phyloP scores from a whole-genome alignment of 495 filamentous ascomycete species.

The Bathelium albidoporum region DNA sequence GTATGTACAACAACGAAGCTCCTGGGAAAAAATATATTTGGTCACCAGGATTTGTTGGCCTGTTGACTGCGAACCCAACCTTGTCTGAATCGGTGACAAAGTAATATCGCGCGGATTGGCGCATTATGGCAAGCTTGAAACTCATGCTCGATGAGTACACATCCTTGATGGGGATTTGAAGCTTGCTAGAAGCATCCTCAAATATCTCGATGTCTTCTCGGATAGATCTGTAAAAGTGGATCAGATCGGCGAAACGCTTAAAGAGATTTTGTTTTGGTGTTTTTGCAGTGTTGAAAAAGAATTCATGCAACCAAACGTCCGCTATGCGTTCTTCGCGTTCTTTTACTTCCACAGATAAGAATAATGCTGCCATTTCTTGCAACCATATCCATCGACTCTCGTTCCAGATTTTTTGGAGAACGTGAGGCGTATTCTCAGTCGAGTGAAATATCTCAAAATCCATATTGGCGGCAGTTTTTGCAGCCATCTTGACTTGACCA shows the following conservation, averaged over 20 bases:
- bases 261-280: background rate
- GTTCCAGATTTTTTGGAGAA: background rate
- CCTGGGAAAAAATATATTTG: background rate
- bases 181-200: background rate
- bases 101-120: background rate
- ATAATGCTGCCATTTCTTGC: background rate
- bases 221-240: background rate
- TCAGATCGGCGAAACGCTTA: background rate
- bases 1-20: background rate
- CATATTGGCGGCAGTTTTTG: background rate
- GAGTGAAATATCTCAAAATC: background rate
- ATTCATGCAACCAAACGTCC: background rate
- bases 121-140: background rate
- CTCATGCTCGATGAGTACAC: background rate
- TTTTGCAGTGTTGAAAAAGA: background rate
- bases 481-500: background rate
- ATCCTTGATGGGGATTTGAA: background rate
- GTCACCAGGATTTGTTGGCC: background rate
- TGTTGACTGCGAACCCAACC: background rate
- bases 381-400: background rate
- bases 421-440: background rate
- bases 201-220: background rate
- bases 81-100: background rate
- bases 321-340: background rate
- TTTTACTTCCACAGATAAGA: background rate